These are phyloP conservation scores for Glutinoglossum americanum DNA, from an alignment of 495 filamentous ascomycete genomes.

Conservation along the genomic window DNA sequence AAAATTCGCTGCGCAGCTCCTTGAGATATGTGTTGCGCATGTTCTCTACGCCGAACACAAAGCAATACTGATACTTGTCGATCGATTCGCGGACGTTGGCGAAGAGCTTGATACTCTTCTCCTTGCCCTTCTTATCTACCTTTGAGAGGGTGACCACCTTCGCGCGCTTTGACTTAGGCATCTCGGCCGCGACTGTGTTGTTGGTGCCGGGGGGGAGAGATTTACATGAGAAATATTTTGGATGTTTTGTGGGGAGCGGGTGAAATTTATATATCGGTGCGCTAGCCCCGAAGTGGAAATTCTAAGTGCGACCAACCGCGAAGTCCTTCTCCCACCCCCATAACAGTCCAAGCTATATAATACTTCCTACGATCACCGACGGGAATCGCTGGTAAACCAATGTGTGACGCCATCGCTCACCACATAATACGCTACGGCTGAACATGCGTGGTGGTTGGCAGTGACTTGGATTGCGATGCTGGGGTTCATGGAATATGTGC, in stretches of 20 bases:
- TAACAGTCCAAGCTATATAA: too few relatives aligned
- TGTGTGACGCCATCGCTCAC: too few relatives aligned
- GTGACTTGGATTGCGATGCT: conserved; percentile 36
- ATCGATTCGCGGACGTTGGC: conserved; percentile 69
- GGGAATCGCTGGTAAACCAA: too few relatives aligned
- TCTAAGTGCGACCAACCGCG: too few relatives aligned
- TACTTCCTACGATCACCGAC: not conserved
- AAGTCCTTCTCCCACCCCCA: too few relatives aligned
- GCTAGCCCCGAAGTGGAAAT: not conserved
- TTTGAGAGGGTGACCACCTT: conserved; percentile 75
- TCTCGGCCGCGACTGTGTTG: conserved; percentile 24
- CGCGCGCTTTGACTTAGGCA: conserved; percentile 92
- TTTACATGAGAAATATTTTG: not conserved
- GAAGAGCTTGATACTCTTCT: conserved; percentile 73
- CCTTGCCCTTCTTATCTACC: conserved; percentile 78
- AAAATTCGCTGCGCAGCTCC: conserved; percentile 63
- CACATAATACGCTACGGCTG: not conserved
- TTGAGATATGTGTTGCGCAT: conserved; percentile 98
- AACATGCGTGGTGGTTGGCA: not conserved
- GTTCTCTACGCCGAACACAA: conserved; percentile 86
- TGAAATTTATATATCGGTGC: not conserved
- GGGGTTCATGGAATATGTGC: conserved; percentile 96
- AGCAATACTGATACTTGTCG: conserved; percentile 69
- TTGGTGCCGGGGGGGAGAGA: not conserved
- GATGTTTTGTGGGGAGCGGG: not conserved